A percentile compares a stretch with the other conserved stretches of the same genome.
These are phyloP conservation scores for Nicotiana attenuata DNA, from an alignment of 257 asterid species.

Conservation along the genomic window DNA sequence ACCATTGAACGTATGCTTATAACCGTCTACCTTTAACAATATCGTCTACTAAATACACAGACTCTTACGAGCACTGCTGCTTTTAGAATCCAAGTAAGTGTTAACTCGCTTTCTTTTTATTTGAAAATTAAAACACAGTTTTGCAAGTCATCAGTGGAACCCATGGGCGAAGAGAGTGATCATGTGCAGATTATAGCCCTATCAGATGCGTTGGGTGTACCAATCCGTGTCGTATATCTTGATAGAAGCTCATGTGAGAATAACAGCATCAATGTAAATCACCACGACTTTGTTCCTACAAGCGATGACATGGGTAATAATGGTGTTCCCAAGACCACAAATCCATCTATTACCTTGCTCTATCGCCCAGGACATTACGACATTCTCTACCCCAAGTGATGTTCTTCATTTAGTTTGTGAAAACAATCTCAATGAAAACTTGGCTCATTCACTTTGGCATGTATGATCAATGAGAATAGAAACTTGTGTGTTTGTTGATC, in stretches of 20 bases:
- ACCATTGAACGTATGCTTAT: neutral
- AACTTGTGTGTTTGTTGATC: neutral
- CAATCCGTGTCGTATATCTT: conserved; percentile 85
- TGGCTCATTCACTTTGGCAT: neutral
- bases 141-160: conserved; percentile 98
- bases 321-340: conserved; percentile 25
- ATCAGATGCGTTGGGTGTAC: conserved; percentile 87
- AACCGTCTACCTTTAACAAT: neutral
- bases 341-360: conserved; percentile 69
- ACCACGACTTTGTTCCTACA: conserved; percentile 76
- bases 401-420: neutral
- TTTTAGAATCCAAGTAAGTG: neutral
- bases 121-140: conserved; percentile 40
- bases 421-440: neutral
- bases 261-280: conserved; percentile 74
- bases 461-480: neutral
- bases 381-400: conserved; percentile 67
- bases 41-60: neutral
- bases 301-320: conserved; percentile 7
- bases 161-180: conserved; percentile 99
- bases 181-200: conserved; percentile 93
- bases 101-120: neutral
- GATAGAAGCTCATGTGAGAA: conserved; percentile 81
- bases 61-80: neutral
- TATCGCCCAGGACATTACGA: conserved; percentile 98